These are phyloP conservation scores for Periconia macrospinosa DNA, from an alignment of 2,329 filamentous ascomycete species.

Conservation along the genomic window DNA sequence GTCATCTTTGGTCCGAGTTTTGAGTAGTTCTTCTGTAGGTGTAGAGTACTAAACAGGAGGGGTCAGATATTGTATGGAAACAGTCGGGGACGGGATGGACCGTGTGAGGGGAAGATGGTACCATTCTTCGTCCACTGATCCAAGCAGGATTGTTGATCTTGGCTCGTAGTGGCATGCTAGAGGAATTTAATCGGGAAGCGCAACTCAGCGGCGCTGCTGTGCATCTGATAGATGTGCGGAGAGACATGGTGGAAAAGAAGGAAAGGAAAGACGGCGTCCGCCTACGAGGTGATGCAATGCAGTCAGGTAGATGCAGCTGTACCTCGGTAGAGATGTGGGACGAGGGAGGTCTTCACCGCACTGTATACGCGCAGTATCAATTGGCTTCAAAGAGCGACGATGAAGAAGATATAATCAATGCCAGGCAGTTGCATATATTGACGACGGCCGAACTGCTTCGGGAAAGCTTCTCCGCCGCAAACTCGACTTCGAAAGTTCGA, in stretches of 20 bases:
- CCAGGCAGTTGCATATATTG: slow-evolving; percentile 1
- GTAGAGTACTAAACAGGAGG: slow-evolving; percentile 34
- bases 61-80: slow-evolving; percentile 7
- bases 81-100: not conserved
- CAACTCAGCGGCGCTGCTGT: slow-evolving; percentile 45
- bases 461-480: slow-evolving; percentile 19
- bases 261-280: slow-evolving; percentile 16
- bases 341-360: slow-evolving; percentile 3
- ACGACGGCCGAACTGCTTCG: not conserved
- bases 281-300: not conserved
- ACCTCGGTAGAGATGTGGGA: slow-evolving; percentile 42
- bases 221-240: slow-evolving; percentile 45
- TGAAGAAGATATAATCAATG: not conserved
- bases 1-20: slow-evolving; percentile 69
- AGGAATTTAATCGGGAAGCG: slow-evolving; percentile 33
- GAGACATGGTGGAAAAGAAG: slow-evolving; percentile 44
- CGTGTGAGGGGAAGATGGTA: slow-evolving; percentile 30
- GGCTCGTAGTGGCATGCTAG: slow-evolving; percentile 76
- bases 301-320: slow-evolving; percentile 2
- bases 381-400: slow-evolving; percentile 5
- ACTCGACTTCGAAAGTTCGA: slow-evolving; percentile 2
- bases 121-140: slow-evolving; percentile 55
- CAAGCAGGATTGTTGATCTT: slow-evolving; percentile 67
- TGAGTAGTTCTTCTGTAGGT: slow-evolving; percentile 40
- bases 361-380: slow-evolving; percentile 10